Conservation (phyloP, 176 grass and related monocot species). For the Juncus inflexus region DNA sequence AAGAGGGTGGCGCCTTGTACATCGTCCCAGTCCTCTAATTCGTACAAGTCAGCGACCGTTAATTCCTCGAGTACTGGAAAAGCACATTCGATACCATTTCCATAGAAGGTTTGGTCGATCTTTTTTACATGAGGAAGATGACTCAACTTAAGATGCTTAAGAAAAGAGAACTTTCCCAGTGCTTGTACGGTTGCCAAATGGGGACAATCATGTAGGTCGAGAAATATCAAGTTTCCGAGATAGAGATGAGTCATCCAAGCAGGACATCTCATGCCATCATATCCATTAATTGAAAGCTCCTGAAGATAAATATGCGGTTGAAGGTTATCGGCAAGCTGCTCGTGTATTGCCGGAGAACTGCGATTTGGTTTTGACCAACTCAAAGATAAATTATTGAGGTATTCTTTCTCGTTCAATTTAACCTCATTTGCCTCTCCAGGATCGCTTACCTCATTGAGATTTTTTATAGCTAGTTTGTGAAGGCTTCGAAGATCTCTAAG, state of each 20-base stretch:
- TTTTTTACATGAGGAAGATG: not conserved
- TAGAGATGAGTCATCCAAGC: not conserved
- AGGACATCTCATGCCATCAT: not conserved
- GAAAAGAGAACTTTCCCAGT: constrained; percentile 10
- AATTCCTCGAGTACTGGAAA: constrained; percentile 11
- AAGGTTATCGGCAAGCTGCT: constrained; percentile 4
- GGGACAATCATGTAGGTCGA: not conserved
- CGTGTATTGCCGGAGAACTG: not conserved
- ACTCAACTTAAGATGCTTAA: constrained; percentile 1
- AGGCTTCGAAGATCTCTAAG: constrained; percentile 5
- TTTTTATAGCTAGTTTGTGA: not conserved
- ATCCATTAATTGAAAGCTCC: not conserved
- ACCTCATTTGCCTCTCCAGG: too few species aligned
- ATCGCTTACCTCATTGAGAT: constrained; percentile 33
- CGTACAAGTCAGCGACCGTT: not conserved
- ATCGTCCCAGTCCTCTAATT: constrained; percentile 8
- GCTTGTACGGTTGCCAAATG: not conserved
- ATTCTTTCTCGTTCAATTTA: too few species aligned
- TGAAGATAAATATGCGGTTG: constrained; percentile 1
- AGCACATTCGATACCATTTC: not conserved
- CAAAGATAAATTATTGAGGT: not conserved
- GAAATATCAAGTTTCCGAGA: not conserved
- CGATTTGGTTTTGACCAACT: not conserved
- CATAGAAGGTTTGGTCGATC: constrained; percentile 10
- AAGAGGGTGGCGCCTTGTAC: not conserved